phyloP scores from a whole-genome alignment of 2,329 filamentous ascomycete genomes.

The Cladosporium sp. region DNA sequence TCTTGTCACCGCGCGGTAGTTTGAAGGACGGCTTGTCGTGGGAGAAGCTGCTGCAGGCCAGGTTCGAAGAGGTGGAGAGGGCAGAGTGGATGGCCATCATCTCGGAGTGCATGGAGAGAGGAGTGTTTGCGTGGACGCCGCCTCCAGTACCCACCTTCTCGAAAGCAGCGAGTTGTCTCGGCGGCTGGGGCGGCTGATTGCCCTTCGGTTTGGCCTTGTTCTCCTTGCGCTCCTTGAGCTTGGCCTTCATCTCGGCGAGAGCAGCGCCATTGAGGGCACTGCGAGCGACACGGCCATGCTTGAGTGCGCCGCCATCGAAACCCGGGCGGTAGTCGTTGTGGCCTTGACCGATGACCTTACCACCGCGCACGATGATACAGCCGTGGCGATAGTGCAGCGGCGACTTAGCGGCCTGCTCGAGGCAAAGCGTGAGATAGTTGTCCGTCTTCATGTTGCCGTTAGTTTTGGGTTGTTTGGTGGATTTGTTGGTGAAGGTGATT shows the following conservation, averaged over 20 bases:
- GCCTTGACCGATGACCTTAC: constrained; percentile 56
- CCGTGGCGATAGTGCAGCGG: constrained; percentile 55
- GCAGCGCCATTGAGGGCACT: constrained; percentile 40
- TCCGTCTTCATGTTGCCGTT: constrained; percentile 48
- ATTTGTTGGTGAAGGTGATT: background rate
- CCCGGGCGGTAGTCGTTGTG: constrained; percentile 55
- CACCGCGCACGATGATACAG: constrained; percentile 54
- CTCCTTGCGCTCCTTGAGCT: constrained; percentile 39
- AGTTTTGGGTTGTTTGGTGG: background rate
- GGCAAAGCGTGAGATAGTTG: constrained; percentile 53
- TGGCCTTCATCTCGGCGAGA: constrained; percentile 44
- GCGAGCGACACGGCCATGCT: constrained; percentile 47
- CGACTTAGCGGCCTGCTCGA: constrained; percentile 54
- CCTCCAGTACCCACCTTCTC: constrained; percentile 39
- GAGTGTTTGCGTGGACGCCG: constrained; percentile 45
- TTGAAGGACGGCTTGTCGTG: constrained; percentile 54
- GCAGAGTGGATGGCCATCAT: constrained; percentile 60
- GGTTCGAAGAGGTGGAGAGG: constrained; percentile 48
- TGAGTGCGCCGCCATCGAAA: constrained; percentile 54
- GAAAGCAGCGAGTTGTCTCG: constrained; percentile 42
- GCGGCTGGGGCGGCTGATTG: constrained; percentile 29
- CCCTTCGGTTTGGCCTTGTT: constrained; percentile 39
- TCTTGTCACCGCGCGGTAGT: constrained; percentile 53
- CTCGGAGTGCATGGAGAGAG: constrained; percentile 57
- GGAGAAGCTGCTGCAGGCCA: constrained; percentile 47